Base-by-base conservation (phyloP, 2,329 filamentous ascomycete genomes). In the Colletotrichum aenigma region DNA sequence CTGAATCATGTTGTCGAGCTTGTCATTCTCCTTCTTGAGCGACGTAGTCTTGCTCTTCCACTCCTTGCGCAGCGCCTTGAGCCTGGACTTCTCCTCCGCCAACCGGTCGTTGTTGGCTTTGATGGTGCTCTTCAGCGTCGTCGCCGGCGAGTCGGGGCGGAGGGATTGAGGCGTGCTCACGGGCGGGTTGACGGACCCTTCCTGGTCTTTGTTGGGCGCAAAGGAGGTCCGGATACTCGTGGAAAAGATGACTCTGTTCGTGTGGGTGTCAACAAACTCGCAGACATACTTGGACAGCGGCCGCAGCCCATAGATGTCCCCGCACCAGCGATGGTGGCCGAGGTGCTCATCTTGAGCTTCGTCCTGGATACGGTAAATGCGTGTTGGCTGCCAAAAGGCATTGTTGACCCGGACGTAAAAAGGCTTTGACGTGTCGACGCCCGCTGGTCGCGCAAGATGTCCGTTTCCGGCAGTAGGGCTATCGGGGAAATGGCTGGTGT, bases 391-490 rank as follows among this genome's bases (percentile, higher is more conserved):
- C 94, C 94, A 96, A 76, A 92, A 90, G 12, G 94, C 94, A 66
- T 95, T 93, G 83, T 96, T 96, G 78, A 96, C 91, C 77, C 92
- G 90, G 71, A 96, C 93, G 82, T 92, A 95, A 81, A 96, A 96
- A 7, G 94, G 94, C 82, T 95, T 96, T 38, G 91, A 89, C 76
- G 88, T 89, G 82, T 95, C 93, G 70, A 94, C 90, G 4, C 89
- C 90, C 16, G 89, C 83, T 0, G 86, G 84, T 79, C 78, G 82
- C 78, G 82, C 79, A 80, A 79, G 77, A 78, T 84, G 80, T 77
- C 80, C 80, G 67, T 83, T 81, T 13, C 66, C 60, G 24, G 84
- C 66, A 56, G 75, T 69, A n/a, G 74, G 60, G 66, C 86, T 83
- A 64, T 88, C 85, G 12, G 88, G 86, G 79, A 94, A 94, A 81